Evolutionary conservation across 495 filamentous ascomycete genomes (phyloP).

Genomic region (Hypoxylon intermedium): DNA sequence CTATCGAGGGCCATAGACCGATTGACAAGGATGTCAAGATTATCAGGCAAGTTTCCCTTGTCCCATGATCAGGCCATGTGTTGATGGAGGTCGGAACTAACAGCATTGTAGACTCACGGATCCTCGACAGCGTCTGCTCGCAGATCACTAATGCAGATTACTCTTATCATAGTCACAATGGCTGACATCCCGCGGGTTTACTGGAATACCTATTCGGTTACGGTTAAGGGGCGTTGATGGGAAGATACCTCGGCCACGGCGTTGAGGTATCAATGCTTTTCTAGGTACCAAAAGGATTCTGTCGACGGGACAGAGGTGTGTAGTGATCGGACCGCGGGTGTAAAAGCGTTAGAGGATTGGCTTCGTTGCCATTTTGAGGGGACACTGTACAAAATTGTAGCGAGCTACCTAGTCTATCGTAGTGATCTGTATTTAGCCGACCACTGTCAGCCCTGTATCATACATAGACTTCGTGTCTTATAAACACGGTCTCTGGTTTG

Average conservation of each 20-base stretch:
- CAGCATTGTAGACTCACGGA: slow-evolving; percentile 51
- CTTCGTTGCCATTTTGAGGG: slow-evolving; percentile 13
- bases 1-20: slow-evolving; percentile 73
- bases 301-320: no score
- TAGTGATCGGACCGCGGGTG: no score
- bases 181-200: background rate
- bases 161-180: background rate
- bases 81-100: slow-evolving; percentile 6
- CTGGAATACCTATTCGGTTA: slow-evolving; percentile 1
- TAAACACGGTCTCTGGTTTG: no score
- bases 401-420: slow-evolving; percentile 10
- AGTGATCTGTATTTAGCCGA: background rate
- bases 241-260: slow-evolving; percentile 7
- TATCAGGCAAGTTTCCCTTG: slow-evolving; percentile 67
- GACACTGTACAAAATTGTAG: slow-evolving; percentile 21
- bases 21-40: slow-evolving; percentile 79
- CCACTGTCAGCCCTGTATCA: no score
- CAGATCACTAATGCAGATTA: slow-evolving; percentile 40
- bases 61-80: background rate
- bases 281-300: no score
- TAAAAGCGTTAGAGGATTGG: slow-evolving; percentile 5
- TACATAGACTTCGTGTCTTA: no score
- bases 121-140: slow-evolving; percentile 60
- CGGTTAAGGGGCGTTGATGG: slow-evolving; percentile 1
- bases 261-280: background rate